Percentiles rank a stretch among this genome's conserved stretches.
Evolutionary conservation across 352 stramenopile species (phyloP).

Genomic region (Pythium aquatile): DNA sequence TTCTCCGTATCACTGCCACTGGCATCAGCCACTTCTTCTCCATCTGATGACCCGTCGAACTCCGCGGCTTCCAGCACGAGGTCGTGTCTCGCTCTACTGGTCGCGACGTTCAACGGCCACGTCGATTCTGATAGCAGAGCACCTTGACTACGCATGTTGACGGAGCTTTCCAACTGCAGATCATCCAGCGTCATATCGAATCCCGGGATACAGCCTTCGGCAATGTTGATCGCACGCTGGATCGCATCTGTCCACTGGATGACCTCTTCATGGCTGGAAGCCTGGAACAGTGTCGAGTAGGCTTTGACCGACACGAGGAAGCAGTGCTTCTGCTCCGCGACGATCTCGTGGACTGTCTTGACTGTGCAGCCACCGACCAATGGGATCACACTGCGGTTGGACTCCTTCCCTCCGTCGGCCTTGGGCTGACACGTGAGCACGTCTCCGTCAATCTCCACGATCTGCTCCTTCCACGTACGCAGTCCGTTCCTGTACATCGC

Average conservation of each 20-base stretch:
- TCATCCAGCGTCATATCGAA: slow-evolving; percentile 47
- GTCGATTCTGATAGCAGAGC: slow-evolving; percentile 26
- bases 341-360: slow-evolving; percentile 63
- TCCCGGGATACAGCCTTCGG: slow-evolving; percentile 52
- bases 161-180: slow-evolving; percentile 46
- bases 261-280: slow-evolving; percentile 43
- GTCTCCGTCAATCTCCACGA: slow-evolving; percentile 65
- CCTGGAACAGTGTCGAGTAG: slow-evolving; percentile 69
- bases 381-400: slow-evolving; percentile 36
- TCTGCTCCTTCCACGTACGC: slow-evolving; percentile 55
- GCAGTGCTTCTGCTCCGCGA: slow-evolving; percentile 58
- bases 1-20: slow-evolving; percentile 15
- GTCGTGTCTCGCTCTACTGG: background rate
- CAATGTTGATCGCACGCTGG: slow-evolving; percentile 68
- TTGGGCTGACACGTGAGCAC: slow-evolving; percentile 49
- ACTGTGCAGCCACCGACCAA: slow-evolving; percentile 49
- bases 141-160: slow-evolving; percentile 46
- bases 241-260: slow-evolving; percentile 59
- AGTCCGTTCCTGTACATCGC: slow-evolving; percentile 42
- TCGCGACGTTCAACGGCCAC: slow-evolving; percentile 3
- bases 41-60: slow-evolving; percentile 23
- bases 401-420: slow-evolving; percentile 13
- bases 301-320: slow-evolving; percentile 65
- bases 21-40: slow-evolving; percentile 25
- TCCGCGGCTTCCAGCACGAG: slow-evolving; percentile 11